These are phyloP conservation scores for Echinosphaeria canescens DNA, from an alignment of 2,329 filamentous ascomycete genomes.

Conservation along the genomic window DNA sequence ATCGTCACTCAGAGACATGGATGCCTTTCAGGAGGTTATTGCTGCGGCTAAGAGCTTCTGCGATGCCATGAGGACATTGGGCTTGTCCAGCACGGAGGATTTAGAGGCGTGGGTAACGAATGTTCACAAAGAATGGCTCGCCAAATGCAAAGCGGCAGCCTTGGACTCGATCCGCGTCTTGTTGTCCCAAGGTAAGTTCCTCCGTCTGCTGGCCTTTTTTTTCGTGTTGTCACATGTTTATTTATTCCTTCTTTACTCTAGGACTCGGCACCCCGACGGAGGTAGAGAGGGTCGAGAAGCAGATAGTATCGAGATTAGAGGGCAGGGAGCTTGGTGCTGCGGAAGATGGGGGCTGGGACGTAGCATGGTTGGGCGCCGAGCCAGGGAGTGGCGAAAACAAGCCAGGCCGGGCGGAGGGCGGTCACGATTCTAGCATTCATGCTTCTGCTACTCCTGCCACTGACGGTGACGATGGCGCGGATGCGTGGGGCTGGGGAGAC, in stretches of 20 bases:
- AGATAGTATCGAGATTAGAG: slow-evolving; percentile 46
- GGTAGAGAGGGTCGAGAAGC: slow-evolving; percentile 71
- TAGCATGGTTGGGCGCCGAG: slow-evolving; percentile 47
- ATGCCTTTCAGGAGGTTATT: slow-evolving; percentile 49
- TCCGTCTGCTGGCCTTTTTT: no score
- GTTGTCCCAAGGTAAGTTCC: slow-evolving; percentile 35
- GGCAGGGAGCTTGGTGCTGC: slow-evolving; percentile 36
- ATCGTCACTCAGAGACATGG: slow-evolving; percentile 47
- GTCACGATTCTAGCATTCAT: no score
- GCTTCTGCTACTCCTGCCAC: slow-evolving; percentile 6
- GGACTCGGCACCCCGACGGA: slow-evolving; percentile 38
- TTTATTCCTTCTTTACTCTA: slow-evolving; percentile 1
- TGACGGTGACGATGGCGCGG: slow-evolving; percentile 14
- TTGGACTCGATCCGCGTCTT: slow-evolving; percentile 53
- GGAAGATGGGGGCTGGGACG: slow-evolving; percentile 47
- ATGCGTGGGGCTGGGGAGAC: slow-evolving; percentile 28
- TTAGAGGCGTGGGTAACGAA: slow-evolving; percentile 64
- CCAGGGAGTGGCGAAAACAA: slow-evolving; percentile 5
- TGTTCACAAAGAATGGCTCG: slow-evolving; percentile 68
- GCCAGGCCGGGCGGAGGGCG: slow-evolving; percentile 5
- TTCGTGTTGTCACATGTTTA: no score
- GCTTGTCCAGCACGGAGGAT: slow-evolving; percentile 39
- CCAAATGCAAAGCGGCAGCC: slow-evolving; percentile 59
- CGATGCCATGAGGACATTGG: slow-evolving; percentile 32
- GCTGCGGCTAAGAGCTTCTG: slow-evolving; percentile 42